These are phyloP conservation scores for Flaveria floridana DNA, from an alignment of 140 eudicot species.

Conservation along the genomic window DNA sequence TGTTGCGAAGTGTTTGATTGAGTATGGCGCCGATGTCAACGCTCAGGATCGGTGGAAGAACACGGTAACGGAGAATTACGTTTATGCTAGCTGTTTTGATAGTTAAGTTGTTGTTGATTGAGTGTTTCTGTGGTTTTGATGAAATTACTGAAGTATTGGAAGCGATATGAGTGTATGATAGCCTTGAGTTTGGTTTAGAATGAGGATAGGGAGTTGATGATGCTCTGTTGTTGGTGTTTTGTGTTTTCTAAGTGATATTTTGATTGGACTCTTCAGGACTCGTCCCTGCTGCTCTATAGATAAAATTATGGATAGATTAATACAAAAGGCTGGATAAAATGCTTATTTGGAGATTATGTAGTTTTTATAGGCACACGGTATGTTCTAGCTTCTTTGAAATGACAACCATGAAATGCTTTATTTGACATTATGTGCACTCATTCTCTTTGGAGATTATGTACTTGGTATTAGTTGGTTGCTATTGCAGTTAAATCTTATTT, in stretches of 20 bases:
- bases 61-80: conserved; percentile 45
- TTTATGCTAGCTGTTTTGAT: background rate
- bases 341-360: background rate
- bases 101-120: background rate
- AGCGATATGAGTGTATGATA: background rate
- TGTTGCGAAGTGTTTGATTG: conserved; percentile 76
- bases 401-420: background rate
- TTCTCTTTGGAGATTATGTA: background rate
- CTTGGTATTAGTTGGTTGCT: background rate
- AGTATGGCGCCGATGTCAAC: conserved; percentile 82
- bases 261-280: background rate
- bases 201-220: background rate
- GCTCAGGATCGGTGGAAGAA: conserved; percentile 99
- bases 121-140: background rate
- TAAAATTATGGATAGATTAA: background rate
- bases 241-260: background rate
- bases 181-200: no score
- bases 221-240: conserved; percentile 8
- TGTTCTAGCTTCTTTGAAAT: conserved; percentile 7
- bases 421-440: background rate
- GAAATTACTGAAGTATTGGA: conserved; percentile 14
- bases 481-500: background rate
- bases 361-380: background rate
- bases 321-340: background rate
- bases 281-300: background rate